phyloP scores from a whole-genome alignment of 306 rosid species.

The Chamaecrista fasciculata region DNA sequence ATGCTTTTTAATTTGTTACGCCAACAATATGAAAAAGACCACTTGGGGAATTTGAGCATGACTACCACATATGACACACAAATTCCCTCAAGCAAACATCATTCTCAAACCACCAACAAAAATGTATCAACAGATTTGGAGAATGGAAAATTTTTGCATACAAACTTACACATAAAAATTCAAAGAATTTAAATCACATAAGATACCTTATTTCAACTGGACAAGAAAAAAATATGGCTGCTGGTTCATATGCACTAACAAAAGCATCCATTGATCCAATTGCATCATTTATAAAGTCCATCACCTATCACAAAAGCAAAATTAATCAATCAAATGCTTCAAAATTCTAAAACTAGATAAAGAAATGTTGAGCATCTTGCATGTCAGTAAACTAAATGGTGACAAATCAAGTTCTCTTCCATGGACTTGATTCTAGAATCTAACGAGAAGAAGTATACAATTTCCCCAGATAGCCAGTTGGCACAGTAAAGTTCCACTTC shows the following conservation, averaged over 20 bases:
- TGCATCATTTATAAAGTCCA: conserved; percentile 94
- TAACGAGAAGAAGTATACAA: neutral
- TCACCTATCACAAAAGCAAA: conserved; percentile 55
- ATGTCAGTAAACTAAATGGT: conserved; percentile 11
- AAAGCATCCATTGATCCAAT: conserved; percentile 78
- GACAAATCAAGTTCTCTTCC: neutral
- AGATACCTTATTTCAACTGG: conserved; percentile 78
- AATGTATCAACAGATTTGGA: neutral
- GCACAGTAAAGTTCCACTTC: conserved; percentile 8
- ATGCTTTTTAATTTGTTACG: neutral
- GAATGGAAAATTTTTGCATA: conserved; percentile 10
- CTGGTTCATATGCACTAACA: conserved; percentile 58
- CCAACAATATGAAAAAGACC: neutral
- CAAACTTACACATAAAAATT: conserved; percentile 21
- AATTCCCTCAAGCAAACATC: conserved; percentile 1
- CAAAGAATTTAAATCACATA: conserved; percentile 3
- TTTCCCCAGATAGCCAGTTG: conserved; percentile 19
- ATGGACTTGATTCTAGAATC: neutral
- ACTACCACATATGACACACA: neutral
- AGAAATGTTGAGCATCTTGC: conserved; percentile 11
- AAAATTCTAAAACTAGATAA: conserved; percentile 17
- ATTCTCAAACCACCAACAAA: neutral
- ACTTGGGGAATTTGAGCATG: neutral
- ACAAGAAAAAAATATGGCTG: conserved; percentile 73
- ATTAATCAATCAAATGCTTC: conserved; percentile 17